Evolutionary conservation across 306 rosid species (phyloP).

Genomic region (Elaeagnus macrophylla): DNA sequence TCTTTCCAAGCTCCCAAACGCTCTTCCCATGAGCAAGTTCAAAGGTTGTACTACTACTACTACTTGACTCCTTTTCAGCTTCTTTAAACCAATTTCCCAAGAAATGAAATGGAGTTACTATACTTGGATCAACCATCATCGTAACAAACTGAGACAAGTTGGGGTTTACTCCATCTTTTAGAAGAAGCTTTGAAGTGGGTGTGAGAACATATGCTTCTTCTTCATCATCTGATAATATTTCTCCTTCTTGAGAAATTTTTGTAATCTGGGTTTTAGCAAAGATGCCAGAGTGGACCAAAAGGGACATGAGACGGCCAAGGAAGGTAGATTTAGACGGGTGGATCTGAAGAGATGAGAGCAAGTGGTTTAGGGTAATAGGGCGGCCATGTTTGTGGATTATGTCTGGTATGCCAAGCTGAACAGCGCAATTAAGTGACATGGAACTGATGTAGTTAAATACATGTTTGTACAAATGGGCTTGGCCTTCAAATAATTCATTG

Average conservation of each 20-base stretch:
- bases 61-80: too few relatives aligned
- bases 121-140: constrained; percentile 6
- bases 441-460: too few relatives aligned
- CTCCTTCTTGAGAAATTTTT: not conserved
- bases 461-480: too few relatives aligned
- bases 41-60: not conserved
- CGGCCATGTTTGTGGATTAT: constrained; percentile 38
- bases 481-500: too few relatives aligned
- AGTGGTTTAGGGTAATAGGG: constrained; percentile 31
- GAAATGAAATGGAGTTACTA: constrained; percentile 17
- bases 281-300: constrained; percentile 33
- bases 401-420: too few relatives aligned
- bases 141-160: constrained; percentile 5
- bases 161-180: constrained; percentile 17
- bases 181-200: too few relatives aligned
- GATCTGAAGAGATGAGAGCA: constrained; percentile 31
- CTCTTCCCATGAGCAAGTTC: constrained; percentile 29
- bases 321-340: constrained; percentile 14
- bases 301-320: constrained; percentile 27
- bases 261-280: constrained; percentile 16
- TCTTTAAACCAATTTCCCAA: too few relatives aligned
- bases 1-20: constrained; percentile 24
- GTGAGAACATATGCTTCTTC: constrained; percentile 28
- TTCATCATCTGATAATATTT: constrained; percentile 6
- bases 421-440: too few relatives aligned